phyloP scores from a whole-genome alignment of 768 basidiomycete genomes.

The Harrya chromipes region DNA sequence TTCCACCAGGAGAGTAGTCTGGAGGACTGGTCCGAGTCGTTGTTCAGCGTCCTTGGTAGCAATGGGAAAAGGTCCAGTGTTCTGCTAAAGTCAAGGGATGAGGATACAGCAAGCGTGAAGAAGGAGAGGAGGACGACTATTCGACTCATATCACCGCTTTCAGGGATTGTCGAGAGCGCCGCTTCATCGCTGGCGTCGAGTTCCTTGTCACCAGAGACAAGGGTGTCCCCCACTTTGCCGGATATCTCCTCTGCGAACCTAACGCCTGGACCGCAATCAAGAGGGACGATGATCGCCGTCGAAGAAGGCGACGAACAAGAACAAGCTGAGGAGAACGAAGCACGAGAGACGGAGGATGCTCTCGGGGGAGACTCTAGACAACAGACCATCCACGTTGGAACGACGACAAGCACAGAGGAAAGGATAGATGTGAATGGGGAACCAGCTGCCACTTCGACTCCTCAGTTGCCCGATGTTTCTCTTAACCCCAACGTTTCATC shows the following conservation, averaged over 20 bases:
- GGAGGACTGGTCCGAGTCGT: constrained; percentile 51
- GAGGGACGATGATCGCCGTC: constrained; percentile 1
- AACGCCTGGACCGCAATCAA: constrained; percentile 14
- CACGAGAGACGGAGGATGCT: background rate
- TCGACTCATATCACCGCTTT: constrained; percentile 10
- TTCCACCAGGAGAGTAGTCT: constrained; percentile 49
- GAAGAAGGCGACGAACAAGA: constrained; percentile 15
- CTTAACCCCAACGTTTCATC: constrained; percentile 9
- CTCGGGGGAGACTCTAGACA: background rate
- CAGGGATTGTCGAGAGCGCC: background rate
- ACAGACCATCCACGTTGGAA: background rate
- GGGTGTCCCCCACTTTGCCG: constrained; percentile 7
- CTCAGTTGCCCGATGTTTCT: constrained; percentile 13
- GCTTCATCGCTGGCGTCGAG: constrained; percentile 2
- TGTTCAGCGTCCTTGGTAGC: constrained; percentile 50
- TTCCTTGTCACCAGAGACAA: constrained; percentile 1
- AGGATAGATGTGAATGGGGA: background rate
- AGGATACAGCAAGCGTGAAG: constrained; percentile 1
- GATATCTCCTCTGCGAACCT: constrained; percentile 22
- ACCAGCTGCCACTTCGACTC: constrained; percentile 1
- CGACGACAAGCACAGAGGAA: background rate
- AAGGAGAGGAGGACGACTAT: constrained; percentile 17
- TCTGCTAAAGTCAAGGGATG: background rate
- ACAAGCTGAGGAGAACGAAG: background rate
- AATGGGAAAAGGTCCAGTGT: constrained; percentile 17